These are phyloP conservation scores for Aspergillus heteromorphus DNA, from an alignment of 495 filamentous ascomycete genomes.

Conservation along the genomic window DNA sequence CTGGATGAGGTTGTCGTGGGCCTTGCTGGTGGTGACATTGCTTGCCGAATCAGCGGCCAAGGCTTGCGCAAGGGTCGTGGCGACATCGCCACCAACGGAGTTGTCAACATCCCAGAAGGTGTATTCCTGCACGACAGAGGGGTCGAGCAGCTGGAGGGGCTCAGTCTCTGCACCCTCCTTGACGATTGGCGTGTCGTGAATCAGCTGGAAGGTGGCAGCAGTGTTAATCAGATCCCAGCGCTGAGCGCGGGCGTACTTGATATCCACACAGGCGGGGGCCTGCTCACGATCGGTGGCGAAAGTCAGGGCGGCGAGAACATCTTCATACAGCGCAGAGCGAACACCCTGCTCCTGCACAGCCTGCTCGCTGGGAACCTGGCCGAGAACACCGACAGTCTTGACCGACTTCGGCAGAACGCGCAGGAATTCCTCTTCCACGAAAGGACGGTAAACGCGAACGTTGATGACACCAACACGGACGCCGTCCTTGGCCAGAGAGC, in stretches of 20 bases:
- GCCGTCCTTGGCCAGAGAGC: constrained; percentile 63
- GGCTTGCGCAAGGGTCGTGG: constrained; percentile 61
- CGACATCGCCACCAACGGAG: constrained; percentile 59
- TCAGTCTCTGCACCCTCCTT: constrained; percentile 29
- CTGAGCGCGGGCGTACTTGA: constrained; percentile 83
- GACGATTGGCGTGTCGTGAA: constrained; percentile 50
- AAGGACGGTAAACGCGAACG: constrained; percentile 89
- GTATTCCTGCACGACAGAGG: constrained; percentile 64
- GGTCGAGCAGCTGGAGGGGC: constrained; percentile 44
- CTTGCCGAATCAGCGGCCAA: constrained; percentile 67
- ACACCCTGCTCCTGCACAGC: constrained; percentile 60
- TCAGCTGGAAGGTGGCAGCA: constrained; percentile 59
- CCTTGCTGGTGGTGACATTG: constrained; percentile 71
- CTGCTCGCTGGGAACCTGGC: constrained; percentile 53
- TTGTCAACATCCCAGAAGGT: constrained; percentile 89
- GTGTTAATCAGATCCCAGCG: constrained; percentile 77
- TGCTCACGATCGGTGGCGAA: constrained; percentile 64
- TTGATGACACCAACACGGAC: constrained; percentile 79
- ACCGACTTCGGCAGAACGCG: constrained; percentile 69
- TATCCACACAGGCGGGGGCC: constrained; percentile 61
- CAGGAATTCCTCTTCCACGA: constrained; percentile 89
- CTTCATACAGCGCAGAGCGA: constrained; percentile 79
- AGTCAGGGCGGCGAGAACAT: constrained; percentile 77
- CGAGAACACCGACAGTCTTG: constrained; percentile 63
- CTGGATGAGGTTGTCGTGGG: constrained; percentile 79